These are phyloP conservation scores for Leersia perrieri DNA, from an alignment of 176 grass and related monocot genomes.

Conservation along the genomic window DNA sequence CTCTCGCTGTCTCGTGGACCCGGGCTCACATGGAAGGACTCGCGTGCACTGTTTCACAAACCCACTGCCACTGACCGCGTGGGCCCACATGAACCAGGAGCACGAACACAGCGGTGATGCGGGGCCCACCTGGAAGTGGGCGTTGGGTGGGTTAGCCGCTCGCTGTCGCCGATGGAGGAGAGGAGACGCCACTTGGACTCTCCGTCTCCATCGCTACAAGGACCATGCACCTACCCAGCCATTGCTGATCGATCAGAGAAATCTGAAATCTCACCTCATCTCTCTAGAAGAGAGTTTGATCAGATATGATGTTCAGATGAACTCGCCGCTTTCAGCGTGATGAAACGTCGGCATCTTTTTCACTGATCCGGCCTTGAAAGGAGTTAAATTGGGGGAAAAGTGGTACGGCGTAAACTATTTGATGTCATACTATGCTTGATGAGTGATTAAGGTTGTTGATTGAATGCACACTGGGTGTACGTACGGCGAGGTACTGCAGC, in stretches of 20 bases:
- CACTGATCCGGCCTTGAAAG: neutral
- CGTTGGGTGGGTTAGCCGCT: neutral
- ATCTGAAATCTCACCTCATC: no score
- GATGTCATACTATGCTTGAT: neutral
- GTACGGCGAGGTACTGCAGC: no score
- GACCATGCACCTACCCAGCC: neutral
- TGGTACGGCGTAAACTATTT: neutral
- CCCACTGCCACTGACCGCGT: neutral
- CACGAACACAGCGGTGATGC: no score
- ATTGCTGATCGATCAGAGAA: neutral
- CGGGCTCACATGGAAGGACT: neutral
- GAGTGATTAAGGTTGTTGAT: neutral
- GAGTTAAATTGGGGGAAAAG: neutral
- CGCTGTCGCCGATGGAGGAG: constrained; percentile 14
- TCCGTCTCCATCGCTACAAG: neutral
- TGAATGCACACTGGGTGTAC: no score
- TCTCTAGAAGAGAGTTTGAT: no score
- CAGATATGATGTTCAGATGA: neutral
- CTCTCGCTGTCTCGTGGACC: neutral
- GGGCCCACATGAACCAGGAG: neutral
- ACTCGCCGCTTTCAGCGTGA: neutral
- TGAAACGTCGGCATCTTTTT: neutral
- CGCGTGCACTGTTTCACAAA: neutral
- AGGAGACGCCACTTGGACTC: neutral
- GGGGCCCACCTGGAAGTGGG: neutral